These are phyloP conservation scores for Coelastrella sp. DNA, from an alignment of 139 green algal species.

Conservation along the genomic window DNA sequence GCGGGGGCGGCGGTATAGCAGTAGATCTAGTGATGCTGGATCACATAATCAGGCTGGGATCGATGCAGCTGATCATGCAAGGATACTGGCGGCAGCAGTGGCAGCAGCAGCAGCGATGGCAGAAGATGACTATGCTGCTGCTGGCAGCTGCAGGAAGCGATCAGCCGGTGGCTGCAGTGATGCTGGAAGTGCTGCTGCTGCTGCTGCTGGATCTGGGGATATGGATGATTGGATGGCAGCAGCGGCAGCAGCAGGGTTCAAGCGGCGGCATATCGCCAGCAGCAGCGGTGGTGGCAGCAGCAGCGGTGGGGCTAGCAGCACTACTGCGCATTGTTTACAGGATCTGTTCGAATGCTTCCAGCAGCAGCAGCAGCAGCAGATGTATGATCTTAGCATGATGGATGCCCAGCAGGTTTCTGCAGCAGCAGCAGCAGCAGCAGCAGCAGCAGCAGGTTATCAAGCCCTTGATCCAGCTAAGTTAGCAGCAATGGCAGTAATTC, in stretches of 20 bases:
- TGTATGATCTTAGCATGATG: neutral
- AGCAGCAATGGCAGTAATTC: neutral
- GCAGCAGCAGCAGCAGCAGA: constrained; percentile 5
- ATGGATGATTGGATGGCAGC: constrained; percentile 2
- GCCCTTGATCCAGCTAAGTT: neutral
- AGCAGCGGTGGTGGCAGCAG: constrained; percentile 1
- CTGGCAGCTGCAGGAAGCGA: neutral
- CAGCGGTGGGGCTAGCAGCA: neutral
- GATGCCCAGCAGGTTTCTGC: neutral
- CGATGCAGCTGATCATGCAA: constrained; percentile 27
- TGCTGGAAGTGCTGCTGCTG: neutral
- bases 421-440: neutral
- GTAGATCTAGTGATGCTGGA: constrained; percentile 34
- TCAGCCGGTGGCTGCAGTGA: neutral
- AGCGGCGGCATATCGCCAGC: neutral
- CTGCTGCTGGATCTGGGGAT: neutral
- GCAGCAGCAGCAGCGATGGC: constrained; percentile 32
- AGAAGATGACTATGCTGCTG: constrained; percentile 18
- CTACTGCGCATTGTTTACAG: neutral
- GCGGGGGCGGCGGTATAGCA: neutral
- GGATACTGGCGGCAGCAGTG: constrained; percentile 42
- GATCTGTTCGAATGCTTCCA: neutral
- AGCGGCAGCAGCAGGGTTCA: neutral
- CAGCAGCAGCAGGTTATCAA: neutral
- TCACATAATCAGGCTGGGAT: constrained; percentile 1